A percentile compares a stretch with the other conserved stretches of the same genome.
Conservation (phyloP, 2,329 filamentous ascomycete genomes). For the Aspergillus unguis region DNA sequence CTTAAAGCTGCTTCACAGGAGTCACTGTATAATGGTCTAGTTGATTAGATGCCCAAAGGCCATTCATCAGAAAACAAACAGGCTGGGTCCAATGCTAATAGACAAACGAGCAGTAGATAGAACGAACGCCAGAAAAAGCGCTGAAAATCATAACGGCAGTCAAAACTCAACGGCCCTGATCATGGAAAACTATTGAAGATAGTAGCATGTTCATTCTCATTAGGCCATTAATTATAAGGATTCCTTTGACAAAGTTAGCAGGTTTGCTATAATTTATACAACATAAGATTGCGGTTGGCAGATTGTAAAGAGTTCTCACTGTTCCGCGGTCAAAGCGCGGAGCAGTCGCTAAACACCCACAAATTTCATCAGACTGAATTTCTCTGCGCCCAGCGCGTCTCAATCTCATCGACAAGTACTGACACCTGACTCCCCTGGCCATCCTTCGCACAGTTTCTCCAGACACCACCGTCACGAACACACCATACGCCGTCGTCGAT, state of each 20-base stretch:
- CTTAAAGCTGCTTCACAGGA: no score
- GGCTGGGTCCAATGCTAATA: no score
- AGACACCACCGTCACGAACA: constrained; percentile 72
- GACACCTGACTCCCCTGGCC: constrained; percentile 48
- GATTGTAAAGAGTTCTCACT: background rate
- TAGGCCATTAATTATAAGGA: background rate
- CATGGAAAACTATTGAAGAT: background rate
- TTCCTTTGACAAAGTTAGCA: no score
- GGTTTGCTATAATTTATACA: background rate
- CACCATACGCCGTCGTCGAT: constrained; percentile 79
- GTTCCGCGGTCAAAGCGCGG: background rate
- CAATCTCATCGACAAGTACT: constrained; percentile 72
- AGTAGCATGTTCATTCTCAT: background rate
- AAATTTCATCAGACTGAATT: constrained; percentile 19
- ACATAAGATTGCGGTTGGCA: background rate
- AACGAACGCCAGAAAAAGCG: no score
- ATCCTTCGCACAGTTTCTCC: constrained; percentile 73
- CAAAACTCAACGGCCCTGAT: no score
- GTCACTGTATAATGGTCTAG: no score
- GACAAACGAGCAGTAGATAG: no score
- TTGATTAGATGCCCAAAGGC: no score
- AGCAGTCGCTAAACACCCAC: background rate
- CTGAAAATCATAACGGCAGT: no score
- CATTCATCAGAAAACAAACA: no score
- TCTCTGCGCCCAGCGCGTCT: constrained; percentile 59